phyloP scores from a whole-genome alignment of 2,329 filamentous ascomycete genomes.

The Epichloe scottii region DNA sequence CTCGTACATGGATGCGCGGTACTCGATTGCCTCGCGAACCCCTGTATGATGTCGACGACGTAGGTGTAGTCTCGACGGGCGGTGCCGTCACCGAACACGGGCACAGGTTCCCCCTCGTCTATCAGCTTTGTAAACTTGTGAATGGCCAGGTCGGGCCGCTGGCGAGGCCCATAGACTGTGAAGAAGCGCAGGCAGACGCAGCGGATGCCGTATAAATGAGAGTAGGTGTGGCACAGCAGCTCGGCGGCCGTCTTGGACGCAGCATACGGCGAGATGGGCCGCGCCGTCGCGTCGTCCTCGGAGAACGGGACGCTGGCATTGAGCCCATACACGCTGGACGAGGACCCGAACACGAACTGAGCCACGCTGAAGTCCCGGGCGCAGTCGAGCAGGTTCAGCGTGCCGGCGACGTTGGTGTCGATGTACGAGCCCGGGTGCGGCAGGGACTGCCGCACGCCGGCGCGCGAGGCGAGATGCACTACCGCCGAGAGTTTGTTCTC shows the following conservation, averaged over 20 bases:
- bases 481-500: conserved; percentile 9
- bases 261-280: conserved; percentile 14
- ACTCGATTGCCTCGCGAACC: conserved; percentile 12
- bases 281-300: conserved; percentile 8
- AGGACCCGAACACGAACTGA: conserved; percentile 14
- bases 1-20: conserved; percentile 9
- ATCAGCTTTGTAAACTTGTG: conserved; percentile 13
- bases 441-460: conserved; percentile 13
- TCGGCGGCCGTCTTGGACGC: conserved; percentile 11
- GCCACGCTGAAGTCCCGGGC: conserved; percentile 11
- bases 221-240: conserved; percentile 13
- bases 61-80: conserved; percentile 15
- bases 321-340: conserved; percentile 14
- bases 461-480: conserved; percentile 12
- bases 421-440: conserved; percentile 10
- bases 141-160: conserved; percentile 14
- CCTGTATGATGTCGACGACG: conserved; percentile 14
- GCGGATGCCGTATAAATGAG: conserved; percentile 13
- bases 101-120: conserved; percentile 11
- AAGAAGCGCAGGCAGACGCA: conserved; percentile 15
- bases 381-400: conserved; percentile 13
- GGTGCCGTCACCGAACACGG: conserved; percentile 13
- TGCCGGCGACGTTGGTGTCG: conserved; percentile 13
- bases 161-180: conserved; percentile 14
- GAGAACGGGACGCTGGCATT: conserved; percentile 12